These are phyloP conservation scores for Arthrobotrys sphaeroides DNA, from an alignment of 2,329 filamentous ascomycete genomes.

Conservation along the genomic window DNA sequence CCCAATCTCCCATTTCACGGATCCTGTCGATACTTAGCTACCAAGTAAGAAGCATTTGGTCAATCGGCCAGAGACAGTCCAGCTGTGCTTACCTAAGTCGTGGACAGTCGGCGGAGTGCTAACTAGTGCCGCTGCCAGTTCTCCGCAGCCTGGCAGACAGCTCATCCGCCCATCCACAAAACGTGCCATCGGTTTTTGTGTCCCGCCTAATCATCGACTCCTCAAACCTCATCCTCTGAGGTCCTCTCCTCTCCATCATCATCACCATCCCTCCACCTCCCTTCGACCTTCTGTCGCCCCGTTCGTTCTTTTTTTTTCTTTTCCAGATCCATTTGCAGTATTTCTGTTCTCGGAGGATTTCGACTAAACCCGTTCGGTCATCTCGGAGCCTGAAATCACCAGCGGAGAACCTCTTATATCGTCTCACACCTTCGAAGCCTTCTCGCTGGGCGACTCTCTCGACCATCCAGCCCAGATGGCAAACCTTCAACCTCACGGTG, in stretches of 20 bases:
- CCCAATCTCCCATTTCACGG: too few species aligned
- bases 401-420: not conserved
- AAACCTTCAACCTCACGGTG: slow-evolving; percentile 50
- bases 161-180: slow-evolving; percentile 40
- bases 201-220: slow-evolving; percentile 41
- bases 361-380: slow-evolving; percentile 3
- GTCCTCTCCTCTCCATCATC: slow-evolving; percentile 21
- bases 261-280: slow-evolving; percentile 36
- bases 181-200: slow-evolving; percentile 41
- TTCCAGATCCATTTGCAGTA: not conserved
- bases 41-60: too few species aligned
- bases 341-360: slow-evolving; percentile 38
- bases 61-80: too few species aligned
- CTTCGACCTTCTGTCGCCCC: slow-evolving; percentile 25
- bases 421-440: slow-evolving; percentile 15
- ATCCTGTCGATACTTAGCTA: too few species aligned
- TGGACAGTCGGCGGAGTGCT: too few species aligned
- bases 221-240: slow-evolving; percentile 44
- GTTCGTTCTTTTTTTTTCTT: too few species aligned
- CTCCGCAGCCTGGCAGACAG: slow-evolving; percentile 39
- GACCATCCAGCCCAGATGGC: slow-evolving; percentile 38
- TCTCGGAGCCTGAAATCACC: slow-evolving; percentile 1
- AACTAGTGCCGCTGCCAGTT: not conserved
- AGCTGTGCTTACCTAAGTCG: too few species aligned
- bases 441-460: slow-evolving; percentile 38